Percentiles rank a stretch among this genome's conserved stretches.
phyloP scores from a whole-genome alignment of 495 filamentous ascomycete species.

The Hypoxylon lienhwacheense region DNA sequence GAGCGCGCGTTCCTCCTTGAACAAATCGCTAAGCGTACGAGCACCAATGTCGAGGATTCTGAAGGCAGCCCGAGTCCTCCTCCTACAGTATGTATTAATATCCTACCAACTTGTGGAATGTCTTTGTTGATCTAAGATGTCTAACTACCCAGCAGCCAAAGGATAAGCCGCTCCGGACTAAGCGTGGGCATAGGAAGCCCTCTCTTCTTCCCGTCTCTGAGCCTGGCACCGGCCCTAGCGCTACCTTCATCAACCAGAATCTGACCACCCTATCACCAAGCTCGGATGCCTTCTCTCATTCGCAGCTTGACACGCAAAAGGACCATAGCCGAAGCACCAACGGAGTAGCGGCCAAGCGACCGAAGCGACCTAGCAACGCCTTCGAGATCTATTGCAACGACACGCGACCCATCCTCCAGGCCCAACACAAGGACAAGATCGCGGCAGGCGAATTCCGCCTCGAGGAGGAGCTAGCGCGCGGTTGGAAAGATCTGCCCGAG shows the following conservation, averaged over 20 bases:
- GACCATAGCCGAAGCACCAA: constrained; percentile 31
- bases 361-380: constrained; percentile 49
- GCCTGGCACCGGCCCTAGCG: constrained; percentile 35
- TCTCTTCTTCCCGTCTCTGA: constrained; percentile 45
- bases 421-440: constrained; percentile 44
- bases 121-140: constrained; percentile 27
- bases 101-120: constrained; percentile 14
- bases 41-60: constrained; percentile 74
- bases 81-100: constrained; percentile 62
- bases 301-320: constrained; percentile 40
- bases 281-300: constrained; percentile 50
- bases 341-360: constrained; percentile 39
- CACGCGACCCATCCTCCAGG: constrained; percentile 42
- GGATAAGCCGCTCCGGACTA: constrained; percentile 86
- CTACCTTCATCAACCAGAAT: constrained; percentile 50
- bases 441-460: constrained; percentile 42
- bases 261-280: constrained; percentile 48
- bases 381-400: constrained; percentile 58
- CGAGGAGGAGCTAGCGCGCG: constrained; percentile 51
- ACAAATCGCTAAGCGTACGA: constrained; percentile 80
- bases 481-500: constrained; percentile 52
- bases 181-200: constrained; percentile 69
- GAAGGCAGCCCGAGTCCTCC: constrained; percentile 73
- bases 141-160: constrained; percentile 63
- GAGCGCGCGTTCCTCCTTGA: constrained; percentile 89